phyloP scores from a whole-genome alignment of 257 asterid genomes.

The Nicotiana obtusifolia region DNA sequence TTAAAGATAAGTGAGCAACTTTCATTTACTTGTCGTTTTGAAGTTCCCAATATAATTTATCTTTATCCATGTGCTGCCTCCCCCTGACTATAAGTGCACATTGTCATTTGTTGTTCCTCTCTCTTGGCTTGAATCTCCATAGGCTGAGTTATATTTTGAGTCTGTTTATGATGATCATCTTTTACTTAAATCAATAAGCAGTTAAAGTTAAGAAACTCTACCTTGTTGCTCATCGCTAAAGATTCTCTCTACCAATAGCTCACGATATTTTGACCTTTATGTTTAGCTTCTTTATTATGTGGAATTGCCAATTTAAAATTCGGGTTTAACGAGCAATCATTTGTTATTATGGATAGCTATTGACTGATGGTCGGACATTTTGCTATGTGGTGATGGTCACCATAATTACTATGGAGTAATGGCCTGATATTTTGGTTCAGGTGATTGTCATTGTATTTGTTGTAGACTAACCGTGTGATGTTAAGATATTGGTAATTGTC shows the following conservation, averaged over 20 bases:
- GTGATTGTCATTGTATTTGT: not conserved
- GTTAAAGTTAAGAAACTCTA: not conserved
- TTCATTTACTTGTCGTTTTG: not conserved
- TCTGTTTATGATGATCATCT: not conserved
- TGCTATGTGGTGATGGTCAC: not conserved
- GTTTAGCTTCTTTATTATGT: not conserved
- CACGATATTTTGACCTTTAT: not conserved
- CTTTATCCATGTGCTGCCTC: not conserved
- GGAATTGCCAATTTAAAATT: not conserved
- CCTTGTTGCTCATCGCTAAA: not conserved
- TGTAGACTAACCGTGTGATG: slow-evolving; percentile 4
- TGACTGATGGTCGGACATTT: not conserved
- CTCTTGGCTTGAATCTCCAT: not conserved
- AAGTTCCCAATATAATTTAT: not conserved
- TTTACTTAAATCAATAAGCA: not conserved
- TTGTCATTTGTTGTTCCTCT: not conserved
- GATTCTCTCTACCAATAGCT: not conserved
- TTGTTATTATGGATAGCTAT: too few relatives aligned
- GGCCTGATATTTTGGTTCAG: not conserved
- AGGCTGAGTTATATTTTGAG: not conserved
- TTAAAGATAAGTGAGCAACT: slow-evolving; percentile 21
- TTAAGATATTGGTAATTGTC: not conserved
- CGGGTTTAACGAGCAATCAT: not conserved
- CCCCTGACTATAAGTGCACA: not conserved
- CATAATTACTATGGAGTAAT: not conserved